Base-by-base conservation (phyloP, 768 basidiomycete species). In the Trametes sanguinea region DNA sequence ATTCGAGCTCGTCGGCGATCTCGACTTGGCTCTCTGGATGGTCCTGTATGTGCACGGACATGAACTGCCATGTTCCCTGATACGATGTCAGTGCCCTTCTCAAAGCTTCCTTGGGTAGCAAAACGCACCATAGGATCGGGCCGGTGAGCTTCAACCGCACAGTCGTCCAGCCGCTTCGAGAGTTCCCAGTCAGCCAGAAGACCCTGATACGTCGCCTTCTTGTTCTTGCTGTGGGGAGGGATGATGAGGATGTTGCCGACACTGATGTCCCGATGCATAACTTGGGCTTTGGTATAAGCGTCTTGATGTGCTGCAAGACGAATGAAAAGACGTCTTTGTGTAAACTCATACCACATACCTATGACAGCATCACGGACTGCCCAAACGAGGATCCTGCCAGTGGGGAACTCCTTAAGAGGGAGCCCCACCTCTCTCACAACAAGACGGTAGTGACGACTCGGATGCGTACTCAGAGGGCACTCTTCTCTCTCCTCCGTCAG, bases 391-490 rank as follows among this genome's bases (percentile, higher is more conserved):
- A 22, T 22, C 1, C 22, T 22, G 1, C 22, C 22, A 22, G 22
- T 22, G 22, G 35, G 35, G 35, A 37, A 37, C 11, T 37, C 35
- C 11, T 37, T 6, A 37, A 37, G 35, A 37, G 35, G 35, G 11
- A 37, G 6, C 11, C 35, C 35, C 35, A 37, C 35, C 3, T 30
- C 30, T 32, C 35, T n/a, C 4, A 16, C 55, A 9, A 47, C 6
- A 6, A 33, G 64, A 82, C 53, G 37, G 54, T 43, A 6, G 16
- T 37, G 4, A 14, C 22, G n/a, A n/a, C n/a, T n/a, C n/a, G n/a
- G 1, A 1, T 22, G 22, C 22, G 22, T 22, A 9, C 27, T 16
- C 50, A 59, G 10, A 10, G 10, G 2, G 11, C 30, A 37, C 35
- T 22, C 22, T 22, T 8, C 8, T 13, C 8, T 13, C 7, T 39